phyloP scores from a whole-genome alignment of 2,329 filamentous ascomycete species.

The Diaporthe ampelina region DNA sequence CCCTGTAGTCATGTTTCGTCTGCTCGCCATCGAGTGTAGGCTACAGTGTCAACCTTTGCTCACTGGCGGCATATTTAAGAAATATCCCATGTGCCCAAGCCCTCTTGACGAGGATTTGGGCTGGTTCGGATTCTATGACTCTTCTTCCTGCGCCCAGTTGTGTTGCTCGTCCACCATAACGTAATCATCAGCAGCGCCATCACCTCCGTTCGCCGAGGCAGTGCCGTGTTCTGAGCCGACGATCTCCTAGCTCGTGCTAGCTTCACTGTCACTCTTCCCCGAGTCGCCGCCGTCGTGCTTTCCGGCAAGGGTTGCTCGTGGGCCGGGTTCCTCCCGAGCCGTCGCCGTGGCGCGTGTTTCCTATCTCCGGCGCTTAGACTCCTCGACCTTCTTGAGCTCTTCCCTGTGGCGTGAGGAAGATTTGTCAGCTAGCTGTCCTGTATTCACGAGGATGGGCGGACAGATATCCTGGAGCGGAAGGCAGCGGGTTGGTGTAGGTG shows the following conservation, averaged over 20 bases:
- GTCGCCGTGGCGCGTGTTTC: conserved; percentile 28
- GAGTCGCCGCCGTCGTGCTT: not conserved
- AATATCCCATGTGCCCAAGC: too few species aligned
- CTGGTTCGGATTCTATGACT: not conserved
- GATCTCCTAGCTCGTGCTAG: not conserved
- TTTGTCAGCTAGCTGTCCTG: not conserved
- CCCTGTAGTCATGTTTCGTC: conserved; percentile 10
- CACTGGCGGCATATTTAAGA: not conserved
- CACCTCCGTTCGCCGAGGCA: not conserved
- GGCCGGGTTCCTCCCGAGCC: not conserved
- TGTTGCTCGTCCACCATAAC: not conserved
- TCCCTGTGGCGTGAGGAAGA: conserved; percentile 68
- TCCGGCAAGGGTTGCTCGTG: not conserved
- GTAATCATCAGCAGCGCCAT: not conserved
- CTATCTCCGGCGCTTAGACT: conserved; percentile 73
- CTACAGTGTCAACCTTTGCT: conserved; percentile 11
- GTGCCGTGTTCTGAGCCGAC: not conserved
- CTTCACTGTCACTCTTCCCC: not conserved
- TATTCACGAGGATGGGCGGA: too few species aligned
- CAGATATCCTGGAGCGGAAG: too few species aligned
- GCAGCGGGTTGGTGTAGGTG: not conserved
- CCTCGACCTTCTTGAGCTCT: conserved; percentile 94
- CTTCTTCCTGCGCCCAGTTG: not conserved
- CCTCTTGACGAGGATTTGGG: not conserved
- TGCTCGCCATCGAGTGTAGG: conserved; percentile 32